Evolutionary conservation across 2,329 filamentous ascomycete species (phyloP).

Genomic region (Juglanconis sp.): DNA sequence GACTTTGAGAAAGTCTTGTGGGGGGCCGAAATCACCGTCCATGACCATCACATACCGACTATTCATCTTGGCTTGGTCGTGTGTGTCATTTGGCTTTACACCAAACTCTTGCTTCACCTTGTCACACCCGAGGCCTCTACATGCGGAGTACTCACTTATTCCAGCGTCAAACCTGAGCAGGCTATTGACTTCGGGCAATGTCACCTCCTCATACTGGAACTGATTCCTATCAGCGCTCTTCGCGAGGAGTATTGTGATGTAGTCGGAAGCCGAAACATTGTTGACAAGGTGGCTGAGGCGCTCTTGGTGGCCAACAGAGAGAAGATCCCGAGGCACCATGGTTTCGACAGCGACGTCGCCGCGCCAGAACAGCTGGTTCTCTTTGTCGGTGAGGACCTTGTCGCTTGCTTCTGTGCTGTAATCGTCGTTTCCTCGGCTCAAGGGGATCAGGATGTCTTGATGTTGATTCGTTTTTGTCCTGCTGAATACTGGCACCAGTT

Average conservation of each 20-base stretch:
- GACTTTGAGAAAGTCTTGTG: slow-evolving; percentile 56
- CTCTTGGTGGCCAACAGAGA: slow-evolving; percentile 68
- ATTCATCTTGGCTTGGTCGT: slow-evolving; percentile 51
- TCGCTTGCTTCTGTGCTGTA: slow-evolving; percentile 46
- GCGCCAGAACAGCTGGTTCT: slow-evolving; percentile 69
- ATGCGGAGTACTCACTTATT: slow-evolving; percentile 56
- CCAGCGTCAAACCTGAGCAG: slow-evolving; percentile 54
- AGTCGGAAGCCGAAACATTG: slow-evolving; percentile 48
- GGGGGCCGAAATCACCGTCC: slow-evolving; percentile 67
- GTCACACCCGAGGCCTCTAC: slow-evolving; percentile 47
- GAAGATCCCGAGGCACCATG: slow-evolving; percentile 44
- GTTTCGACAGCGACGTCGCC: slow-evolving; percentile 57
- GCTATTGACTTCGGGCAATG: slow-evolving; percentile 50
- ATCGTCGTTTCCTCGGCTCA: slow-evolving; percentile 36
- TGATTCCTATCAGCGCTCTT: slow-evolving; percentile 32
- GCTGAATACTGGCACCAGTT: slow-evolving; percentile 73
- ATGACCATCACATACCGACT: slow-evolving; percentile 70
- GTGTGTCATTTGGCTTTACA: slow-evolving; percentile 36
- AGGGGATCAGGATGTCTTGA: slow-evolving; percentile 72
- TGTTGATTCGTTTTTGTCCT: slow-evolving; percentile 70
- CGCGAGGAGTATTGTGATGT: slow-evolving; percentile 56
- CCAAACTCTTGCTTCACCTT: slow-evolving; percentile 52
- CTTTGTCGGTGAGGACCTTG: slow-evolving; percentile 56
- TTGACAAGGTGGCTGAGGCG: slow-evolving; percentile 69
- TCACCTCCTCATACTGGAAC: slow-evolving; percentile 55